phyloP scores from a whole-genome alignment of 768 basidiomycete genomes.

The Mycena latifolia region DNA sequence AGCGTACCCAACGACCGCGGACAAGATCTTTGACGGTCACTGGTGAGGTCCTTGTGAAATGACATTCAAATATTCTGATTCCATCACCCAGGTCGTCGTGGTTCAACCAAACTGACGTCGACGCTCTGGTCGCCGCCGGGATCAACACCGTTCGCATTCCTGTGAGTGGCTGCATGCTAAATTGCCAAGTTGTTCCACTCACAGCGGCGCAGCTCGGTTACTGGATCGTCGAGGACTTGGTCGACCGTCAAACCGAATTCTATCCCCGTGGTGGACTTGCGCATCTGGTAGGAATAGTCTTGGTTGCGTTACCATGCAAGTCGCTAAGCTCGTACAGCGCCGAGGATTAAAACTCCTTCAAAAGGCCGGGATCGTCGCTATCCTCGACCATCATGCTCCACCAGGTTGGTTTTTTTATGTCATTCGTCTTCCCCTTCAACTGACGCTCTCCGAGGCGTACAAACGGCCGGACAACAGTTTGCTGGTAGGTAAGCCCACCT shows the following conservation, averaged over 20 bases:
- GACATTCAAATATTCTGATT: not conserved
- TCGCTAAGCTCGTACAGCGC: slow-evolving; percentile 53
- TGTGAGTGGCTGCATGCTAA: slow-evolving; percentile 51
- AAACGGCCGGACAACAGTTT: slow-evolving; percentile 71
- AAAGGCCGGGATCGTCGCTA: slow-evolving; percentile 72
- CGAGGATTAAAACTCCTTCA: slow-evolving; percentile 72
- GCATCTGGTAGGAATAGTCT: slow-evolving; percentile 62
- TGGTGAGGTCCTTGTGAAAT: slow-evolving; percentile 56
- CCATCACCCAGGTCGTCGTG: slow-evolving; percentile 65
- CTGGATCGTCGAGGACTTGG: slow-evolving; percentile 84
- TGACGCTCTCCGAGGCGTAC: slow-evolving; percentile 64
- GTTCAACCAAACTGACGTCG: slow-evolving; percentile 76
- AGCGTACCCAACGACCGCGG: slow-evolving; percentile 70
- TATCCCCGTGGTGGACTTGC: slow-evolving; percentile 80
- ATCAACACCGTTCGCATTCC: slow-evolving; percentile 88
- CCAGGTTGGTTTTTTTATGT: slow-evolving; percentile 49
- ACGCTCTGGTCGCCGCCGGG: slow-evolving; percentile 61
- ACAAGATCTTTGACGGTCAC: slow-evolving; percentile 71
- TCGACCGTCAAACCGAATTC: slow-evolving; percentile 69
- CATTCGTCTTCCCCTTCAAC: not conserved
- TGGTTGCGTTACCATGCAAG: not conserved
- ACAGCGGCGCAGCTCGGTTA: slow-evolving; percentile 70
- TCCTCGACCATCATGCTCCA: slow-evolving; percentile 73
- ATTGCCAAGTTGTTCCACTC: not conserved
- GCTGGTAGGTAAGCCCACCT: slow-evolving; percentile 68